Evolutionary conservation across 768 basidiomycete species (phyloP).

Genomic region (Boletus vermiculosoides): DNA sequence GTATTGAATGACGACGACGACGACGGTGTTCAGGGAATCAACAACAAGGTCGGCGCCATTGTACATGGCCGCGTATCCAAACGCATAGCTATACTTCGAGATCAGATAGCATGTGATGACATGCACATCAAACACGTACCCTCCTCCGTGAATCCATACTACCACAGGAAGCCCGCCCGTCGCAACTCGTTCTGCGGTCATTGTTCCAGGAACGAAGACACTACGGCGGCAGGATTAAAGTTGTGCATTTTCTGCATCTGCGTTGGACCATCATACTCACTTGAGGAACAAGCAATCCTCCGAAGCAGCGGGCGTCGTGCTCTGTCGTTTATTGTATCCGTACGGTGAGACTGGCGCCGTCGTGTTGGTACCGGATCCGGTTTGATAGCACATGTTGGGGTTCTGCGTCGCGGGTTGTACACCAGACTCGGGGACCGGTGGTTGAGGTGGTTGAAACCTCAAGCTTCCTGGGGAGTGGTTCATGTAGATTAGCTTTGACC

Average conservation of each 20-base stretch:
- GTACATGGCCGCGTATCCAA: slow-evolving; percentile 15
- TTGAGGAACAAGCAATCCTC: slow-evolving; percentile 36
- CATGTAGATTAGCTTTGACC: neutral
- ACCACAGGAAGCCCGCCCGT: slow-evolving; percentile 29
- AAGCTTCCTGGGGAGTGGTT: slow-evolving; percentile 8
- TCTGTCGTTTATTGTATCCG: slow-evolving; percentile 7
- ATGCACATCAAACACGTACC: slow-evolving; percentile 13
- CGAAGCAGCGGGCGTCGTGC: slow-evolving; percentile 2
- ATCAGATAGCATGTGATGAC: neutral
- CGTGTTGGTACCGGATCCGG: neutral
- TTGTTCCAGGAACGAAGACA: slow-evolving; percentile 14
- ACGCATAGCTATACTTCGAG: slow-evolving; percentile 21
- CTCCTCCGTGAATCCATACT: slow-evolving; percentile 40
- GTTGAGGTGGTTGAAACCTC: slow-evolving; percentile 32
- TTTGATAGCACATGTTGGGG: slow-evolving; percentile 29
- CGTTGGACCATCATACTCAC: slow-evolving; percentile 4
- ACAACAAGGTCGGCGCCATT: slow-evolving; percentile 26
- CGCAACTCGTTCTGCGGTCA: neutral
- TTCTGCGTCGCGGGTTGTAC: slow-evolving; percentile 28
- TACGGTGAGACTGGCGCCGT: slow-evolving; percentile 7
- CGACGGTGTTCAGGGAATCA: slow-evolving; percentile 20
- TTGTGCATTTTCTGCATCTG: too few species aligned
- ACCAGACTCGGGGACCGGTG: slow-evolving; percentile 14
- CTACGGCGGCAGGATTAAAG: neutral
- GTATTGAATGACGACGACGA: slow-evolving; percentile 35